Evolutionary conservation across 2,329 filamentous ascomycete genomes (phyloP).

Genomic region (Teratosphaeria zuluensis): DNA sequence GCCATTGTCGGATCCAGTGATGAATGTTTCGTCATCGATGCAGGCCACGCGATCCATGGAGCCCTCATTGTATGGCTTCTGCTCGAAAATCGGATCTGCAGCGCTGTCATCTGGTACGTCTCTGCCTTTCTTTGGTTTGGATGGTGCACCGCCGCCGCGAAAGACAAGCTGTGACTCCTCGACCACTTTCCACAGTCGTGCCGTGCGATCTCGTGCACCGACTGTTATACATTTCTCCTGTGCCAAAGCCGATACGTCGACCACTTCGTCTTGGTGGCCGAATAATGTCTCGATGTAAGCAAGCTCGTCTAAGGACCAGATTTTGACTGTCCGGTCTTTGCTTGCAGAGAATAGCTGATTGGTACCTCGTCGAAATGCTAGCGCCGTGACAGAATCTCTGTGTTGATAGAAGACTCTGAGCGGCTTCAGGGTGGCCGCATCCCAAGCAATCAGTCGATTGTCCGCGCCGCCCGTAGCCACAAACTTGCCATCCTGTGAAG

Average conservation of each 20-base stretch:
- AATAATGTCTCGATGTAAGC: constrained; percentile 94
- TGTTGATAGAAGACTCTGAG: constrained; percentile 81
- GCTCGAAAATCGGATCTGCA: constrained; percentile 25
- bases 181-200: constrained; percentile 87
- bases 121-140: constrained; percentile 17
- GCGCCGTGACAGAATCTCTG: constrained; percentile 72
- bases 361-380: constrained; percentile 63
- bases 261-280: constrained; percentile 85
- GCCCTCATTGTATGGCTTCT: constrained; percentile 53
- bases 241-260: constrained; percentile 72
- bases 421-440: constrained; percentile 67
- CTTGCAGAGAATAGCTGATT: constrained; percentile 90
- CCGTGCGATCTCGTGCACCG: constrained; percentile 82
- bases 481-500: constrained; percentile 80
- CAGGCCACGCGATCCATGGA: constrained; percentile 88
- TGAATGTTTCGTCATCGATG: constrained; percentile 78
- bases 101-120: constrained; percentile 11
- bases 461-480: constrained; percentile 85
- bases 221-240: constrained; percentile 87
- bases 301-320: constrained; percentile 85
- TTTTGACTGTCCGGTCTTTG: constrained; percentile 86
- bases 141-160: constrained; percentile 57
- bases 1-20: constrained; percentile 90
- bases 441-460: constrained; percentile 77
- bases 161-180: constrained; percentile 96